These are phyloP conservation scores for Euclidium syriacum DNA, from an alignment of 345 rosid genomes.

Conservation along the genomic window DNA sequence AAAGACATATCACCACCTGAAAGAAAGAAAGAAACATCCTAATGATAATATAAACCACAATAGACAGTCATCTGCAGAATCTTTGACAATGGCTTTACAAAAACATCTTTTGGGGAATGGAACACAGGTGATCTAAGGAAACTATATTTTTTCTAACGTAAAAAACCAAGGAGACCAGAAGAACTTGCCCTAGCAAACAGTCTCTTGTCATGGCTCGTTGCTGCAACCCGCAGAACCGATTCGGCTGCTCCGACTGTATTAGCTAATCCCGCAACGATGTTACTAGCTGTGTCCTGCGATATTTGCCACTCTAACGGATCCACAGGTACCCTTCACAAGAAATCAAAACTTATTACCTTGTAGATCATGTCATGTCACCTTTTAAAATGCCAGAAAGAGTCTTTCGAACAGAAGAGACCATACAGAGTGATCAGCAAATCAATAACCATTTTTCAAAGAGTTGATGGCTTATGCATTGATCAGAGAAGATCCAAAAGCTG, in stretches of 20 bases:
- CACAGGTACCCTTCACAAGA: slow-evolving; percentile 65
- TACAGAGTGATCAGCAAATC: background rate
- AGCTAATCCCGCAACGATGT: slow-evolving; percentile 71
- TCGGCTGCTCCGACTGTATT: slow-evolving; percentile 92
- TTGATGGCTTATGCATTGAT: background rate
- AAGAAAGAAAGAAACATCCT: slow-evolving; percentile 17
- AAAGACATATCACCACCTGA: slow-evolving; percentile 72
- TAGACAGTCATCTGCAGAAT: background rate
- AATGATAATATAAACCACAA: background rate
- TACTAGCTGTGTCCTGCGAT: slow-evolving; percentile 79
- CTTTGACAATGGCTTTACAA: background rate
- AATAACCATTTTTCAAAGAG: background rate
- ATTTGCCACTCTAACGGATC: slow-evolving; percentile 99
- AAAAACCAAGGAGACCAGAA: background rate
- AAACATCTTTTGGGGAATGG: too few relatives aligned
- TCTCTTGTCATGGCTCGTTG: slow-evolving; percentile 90
- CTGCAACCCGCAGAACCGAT: slow-evolving; percentile 92
- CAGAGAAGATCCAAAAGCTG: background rate
- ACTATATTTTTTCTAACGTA: background rate
- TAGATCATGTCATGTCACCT: background rate
- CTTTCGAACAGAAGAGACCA: background rate
- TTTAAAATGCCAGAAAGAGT: background rate
- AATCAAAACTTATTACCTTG: background rate
- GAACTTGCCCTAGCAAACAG: slow-evolving; percentile 62
- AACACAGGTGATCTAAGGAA: background rate